Percentiles rank a stretch among this genome's conserved stretches.
Evolutionary conservation across 2,329 filamentous ascomycete species (phyloP).

Genomic region (Talaromyces amestolkiae): DNA sequence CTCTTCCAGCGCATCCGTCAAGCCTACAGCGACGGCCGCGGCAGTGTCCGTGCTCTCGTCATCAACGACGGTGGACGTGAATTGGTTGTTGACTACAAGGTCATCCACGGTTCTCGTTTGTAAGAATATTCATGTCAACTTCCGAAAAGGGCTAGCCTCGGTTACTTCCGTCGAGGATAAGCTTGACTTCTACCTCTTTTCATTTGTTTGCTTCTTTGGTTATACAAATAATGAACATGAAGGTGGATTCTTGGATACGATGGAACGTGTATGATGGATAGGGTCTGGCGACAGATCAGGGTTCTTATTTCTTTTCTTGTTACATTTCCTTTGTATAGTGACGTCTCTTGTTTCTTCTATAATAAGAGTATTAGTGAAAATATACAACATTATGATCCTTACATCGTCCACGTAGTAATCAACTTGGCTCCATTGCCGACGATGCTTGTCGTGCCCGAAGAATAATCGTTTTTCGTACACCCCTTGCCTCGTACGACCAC

Average conservation of each 20-base stretch:
- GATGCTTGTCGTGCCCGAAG: background rate
- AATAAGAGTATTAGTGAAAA: conserved; percentile 11
- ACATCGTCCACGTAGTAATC: background rate
- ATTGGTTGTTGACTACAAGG: conserved; percentile 98
- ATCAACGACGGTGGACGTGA: conserved; percentile 90
- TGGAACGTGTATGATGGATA: conserved; percentile 20
- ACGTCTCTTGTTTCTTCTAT: conserved; percentile 13
- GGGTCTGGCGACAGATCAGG: background rate
- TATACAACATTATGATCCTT: conserved; percentile 10
- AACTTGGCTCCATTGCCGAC: background rate
- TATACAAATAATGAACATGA: conserved; percentile 2
- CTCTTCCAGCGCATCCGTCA: conserved; percentile 77
- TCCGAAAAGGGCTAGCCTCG: conserved; percentile 17
- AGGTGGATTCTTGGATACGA: conserved; percentile 12
- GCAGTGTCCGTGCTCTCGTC: conserved; percentile 90
- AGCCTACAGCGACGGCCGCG: conserved; percentile 86
- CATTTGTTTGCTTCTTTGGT: conserved; percentile 3
- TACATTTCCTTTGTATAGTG: conserved; percentile 22
- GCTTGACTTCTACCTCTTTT: background rate
- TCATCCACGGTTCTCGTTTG: conserved; percentile 66
- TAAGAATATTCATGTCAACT: conserved; percentile 11
- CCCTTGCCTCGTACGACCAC: background rate
- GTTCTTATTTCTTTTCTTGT: conserved; percentile 1
- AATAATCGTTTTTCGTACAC: background rate
- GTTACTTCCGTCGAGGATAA: conserved; percentile 4